Conservation (phyloP, 2,329 filamentous ascomycete species). For the Xylariales sp. region DNA sequence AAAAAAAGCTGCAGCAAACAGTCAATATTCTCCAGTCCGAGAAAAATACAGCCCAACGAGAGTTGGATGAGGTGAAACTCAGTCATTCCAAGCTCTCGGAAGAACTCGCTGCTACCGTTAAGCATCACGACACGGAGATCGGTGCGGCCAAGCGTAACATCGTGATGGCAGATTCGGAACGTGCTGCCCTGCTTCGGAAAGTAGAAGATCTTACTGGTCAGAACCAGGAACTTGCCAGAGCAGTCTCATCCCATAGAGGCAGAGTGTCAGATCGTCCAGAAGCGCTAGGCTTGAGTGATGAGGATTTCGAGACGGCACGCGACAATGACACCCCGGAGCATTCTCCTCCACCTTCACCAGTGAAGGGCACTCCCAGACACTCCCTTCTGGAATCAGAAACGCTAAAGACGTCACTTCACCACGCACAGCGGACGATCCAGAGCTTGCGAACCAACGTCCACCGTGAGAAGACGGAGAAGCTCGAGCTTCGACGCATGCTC, state of each 20-base stretch:
- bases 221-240: constrained; percentile 86
- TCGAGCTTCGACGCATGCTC: constrained; percentile 90
- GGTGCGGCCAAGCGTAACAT: constrained; percentile 78
- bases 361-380: constrained; percentile 88
- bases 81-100: constrained; percentile 74
- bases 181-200: constrained; percentile 72
- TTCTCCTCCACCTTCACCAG: constrained; percentile 83
- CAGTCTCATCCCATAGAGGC: constrained; percentile 69
- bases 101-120: constrained; percentile 71
- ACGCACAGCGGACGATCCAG: constrained; percentile 95
- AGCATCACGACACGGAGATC: constrained; percentile 85
- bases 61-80: constrained; percentile 86
- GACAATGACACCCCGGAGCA: constrained; percentile 79
- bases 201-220: constrained; percentile 84
- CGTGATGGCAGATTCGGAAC: constrained; percentile 73
- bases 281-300: constrained; percentile 53
- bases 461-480: constrained; percentile 96
- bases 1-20: constrained; percentile 73
- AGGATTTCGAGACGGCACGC: constrained; percentile 59
- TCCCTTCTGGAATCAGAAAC: constrained; percentile 93
- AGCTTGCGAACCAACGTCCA: constrained; percentile 93
- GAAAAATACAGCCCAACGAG: constrained; percentile 74
- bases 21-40: constrained; percentile 68
- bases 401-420: constrained; percentile 85
- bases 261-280: constrained; percentile 62